A percentile compares a stretch with the other conserved stretches of the same genome.
These are phyloP conservation scores for Oropetium thomaeum DNA, from an alignment of 176 grass and related monocot genomes.

Conservation along the genomic window DNA sequence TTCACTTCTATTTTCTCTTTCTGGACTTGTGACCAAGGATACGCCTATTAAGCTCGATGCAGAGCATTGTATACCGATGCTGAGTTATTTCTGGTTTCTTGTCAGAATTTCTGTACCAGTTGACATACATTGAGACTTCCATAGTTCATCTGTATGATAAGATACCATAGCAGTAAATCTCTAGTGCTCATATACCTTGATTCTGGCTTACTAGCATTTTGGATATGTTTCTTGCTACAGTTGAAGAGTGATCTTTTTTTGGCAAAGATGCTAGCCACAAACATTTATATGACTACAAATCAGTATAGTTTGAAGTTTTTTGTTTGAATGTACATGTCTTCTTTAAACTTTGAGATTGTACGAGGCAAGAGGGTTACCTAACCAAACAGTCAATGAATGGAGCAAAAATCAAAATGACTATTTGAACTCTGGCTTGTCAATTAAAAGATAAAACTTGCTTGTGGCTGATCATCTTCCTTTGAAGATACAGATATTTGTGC, in stretches of 20 bases:
- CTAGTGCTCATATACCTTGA: not conserved
- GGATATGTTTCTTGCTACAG: not conserved
- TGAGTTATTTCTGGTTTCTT: conserved; percentile 32
- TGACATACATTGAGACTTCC: conserved; percentile 1
- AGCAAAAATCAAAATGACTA: not conserved
- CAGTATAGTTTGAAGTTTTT: no score
- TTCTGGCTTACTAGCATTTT: not conserved
- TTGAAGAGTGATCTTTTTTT: no score
- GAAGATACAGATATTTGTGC: no score
- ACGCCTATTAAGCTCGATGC: conserved; percentile 24
- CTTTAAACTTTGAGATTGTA: no score
- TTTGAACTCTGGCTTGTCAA: not conserved
- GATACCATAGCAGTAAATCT: no score
- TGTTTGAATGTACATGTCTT: no score
- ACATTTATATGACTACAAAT: no score
- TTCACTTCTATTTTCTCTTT: not conserved
- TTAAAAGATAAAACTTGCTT: not conserved
- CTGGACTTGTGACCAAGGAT: conserved; percentile 15
- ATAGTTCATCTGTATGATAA: not conserved
- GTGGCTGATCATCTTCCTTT: no score
- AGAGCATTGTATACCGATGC: conserved; percentile 32
- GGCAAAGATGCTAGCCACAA: no score
- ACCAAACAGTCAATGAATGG: not conserved
- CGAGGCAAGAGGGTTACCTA: not conserved
- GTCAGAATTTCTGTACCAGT: conserved; percentile 28